Base-by-base conservation (phyloP, 495 filamentous ascomycete species). In the Glutinoglossum americanum region DNA sequence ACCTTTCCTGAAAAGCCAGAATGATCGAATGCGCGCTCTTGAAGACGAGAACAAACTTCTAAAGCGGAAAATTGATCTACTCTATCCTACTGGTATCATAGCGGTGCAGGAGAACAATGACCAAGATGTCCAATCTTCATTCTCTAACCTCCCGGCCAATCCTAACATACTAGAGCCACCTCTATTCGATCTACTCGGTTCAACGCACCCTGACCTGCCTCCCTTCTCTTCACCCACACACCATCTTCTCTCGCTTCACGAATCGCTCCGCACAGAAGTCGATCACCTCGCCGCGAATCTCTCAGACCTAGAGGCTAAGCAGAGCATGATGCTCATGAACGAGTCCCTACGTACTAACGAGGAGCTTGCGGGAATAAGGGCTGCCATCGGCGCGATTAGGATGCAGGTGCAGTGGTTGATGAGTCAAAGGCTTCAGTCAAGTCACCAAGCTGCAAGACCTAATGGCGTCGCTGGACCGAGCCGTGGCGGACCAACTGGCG, bases 351-450 rank as follows among this genome's bases (percentile, higher is more conserved):
- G 80, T 7, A 72, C 75, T 51, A 80, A 83, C 57, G 82, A 85
- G 61, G 81, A 85, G 58, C 74, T 84, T 68, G 74, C 79, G 0
- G 78, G 81, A 57, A 78, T 78, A 0, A 81, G 80, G 57, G 80
- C 82, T 6, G 80, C 79, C 17, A 72, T 85, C 49, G 74, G 72
- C 60, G 73, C 72, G 27, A 73, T 85, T 41, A 73, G 80, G 37
- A 76, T 81, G 73, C 82, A 85, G 61, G 69, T 86, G 15, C 80
- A 84, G 56, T 84, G 82, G 80, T 73, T 85, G 25, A 21, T 49
- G 47, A 49, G 47, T n/a, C 47, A 49, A 27, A 49, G 47, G 25
- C 47, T 49, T 27, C 47, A 49, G 25, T n/a, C 44, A 47, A 23
- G 44, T 5, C 44, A n/a, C 26, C 25, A 33, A 54, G 53, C 37